Base-by-base conservation (phyloP, 495 filamentous ascomycete species). In the Aspergillus olivimuriae region DNA sequence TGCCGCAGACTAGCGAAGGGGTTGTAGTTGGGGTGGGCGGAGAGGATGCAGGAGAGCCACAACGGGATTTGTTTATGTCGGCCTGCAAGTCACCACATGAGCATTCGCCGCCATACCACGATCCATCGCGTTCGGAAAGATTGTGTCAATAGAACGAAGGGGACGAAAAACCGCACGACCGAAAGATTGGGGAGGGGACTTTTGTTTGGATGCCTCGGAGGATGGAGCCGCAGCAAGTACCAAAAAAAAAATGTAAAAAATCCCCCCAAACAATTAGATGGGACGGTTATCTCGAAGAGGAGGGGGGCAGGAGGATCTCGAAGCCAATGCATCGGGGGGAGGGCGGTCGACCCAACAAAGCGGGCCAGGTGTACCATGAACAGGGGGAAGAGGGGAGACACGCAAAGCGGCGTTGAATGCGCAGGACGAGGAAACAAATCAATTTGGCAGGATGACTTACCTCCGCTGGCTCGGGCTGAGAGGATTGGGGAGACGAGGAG, bases 1-100 rank as follows among this genome's bases (percentile, higher is more conserved):
- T 37, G 62, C 60, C 58, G 57, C 65, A 67, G 60, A 60, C 56
- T 59, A 68, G 62, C 66, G 47, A 50, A 38, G 46, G 43, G 46
- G 41, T 30, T 43, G 18, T 38, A 14, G 24, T 52, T 50, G 49
- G 41, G 33, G 32, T 52, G 54, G 17, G 45, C 44, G 51, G 35
- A 48, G 45, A 46, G 42, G 45, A 34, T 49, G 58, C 53, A 52
- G 44, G 51, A 51, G 46, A 58, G 47, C 53, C 53, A 56, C 52
- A 53, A 50, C 43, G 50, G 48, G 44, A 55, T 47, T 55, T 61
- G 53, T 61, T 61, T 61, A 56, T 49, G 55, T 62, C 48, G 55
- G 43, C 58, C 65, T 66, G 55, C 45, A 38, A 57, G 53, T 36
- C 46, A 53, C 51, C 39, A 51, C 23, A 55, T 69, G 46, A 69